Evolutionary conservation across 805 yeast genomes (phyloP).

Genomic region (Schizosaccharomyces cryophilus): DNA sequence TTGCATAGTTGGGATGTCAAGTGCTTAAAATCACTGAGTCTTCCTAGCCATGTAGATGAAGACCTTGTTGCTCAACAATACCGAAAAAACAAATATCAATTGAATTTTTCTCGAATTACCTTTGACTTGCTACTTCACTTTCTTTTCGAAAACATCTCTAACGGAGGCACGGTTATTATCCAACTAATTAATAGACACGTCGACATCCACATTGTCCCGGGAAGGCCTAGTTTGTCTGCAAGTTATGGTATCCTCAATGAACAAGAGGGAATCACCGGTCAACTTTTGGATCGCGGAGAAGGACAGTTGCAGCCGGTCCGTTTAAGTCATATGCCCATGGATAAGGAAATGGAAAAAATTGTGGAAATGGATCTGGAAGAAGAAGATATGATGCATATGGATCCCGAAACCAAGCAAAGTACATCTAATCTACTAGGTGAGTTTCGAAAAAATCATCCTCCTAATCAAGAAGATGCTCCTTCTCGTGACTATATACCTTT

Average conservation of each 20-base stretch:
- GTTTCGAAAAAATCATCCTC: slow-evolving; percentile 32
- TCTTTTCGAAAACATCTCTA: slow-evolving; percentile 71
- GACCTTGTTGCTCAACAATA: slow-evolving; percentile 61
- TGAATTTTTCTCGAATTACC: slow-evolving; percentile 60
- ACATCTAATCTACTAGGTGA: slow-evolving; percentile 29
- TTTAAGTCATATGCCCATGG: slow-evolving; percentile 66
- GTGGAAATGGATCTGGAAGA: slow-evolving; percentile 38
- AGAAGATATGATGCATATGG: slow-evolving; percentile 25
- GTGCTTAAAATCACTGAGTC: slow-evolving; percentile 44
- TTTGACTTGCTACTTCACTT: slow-evolving; percentile 65
- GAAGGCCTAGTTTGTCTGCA: slow-evolving; percentile 14
- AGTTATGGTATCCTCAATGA: slow-evolving; percentile 27
- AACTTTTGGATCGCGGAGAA: slow-evolving; percentile 22
- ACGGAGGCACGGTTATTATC: slow-evolving; percentile 73
- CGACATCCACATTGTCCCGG: slow-evolving; percentile 17
- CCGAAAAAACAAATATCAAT: slow-evolving; percentile 43
- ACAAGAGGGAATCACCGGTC: slow-evolving; percentile 19
- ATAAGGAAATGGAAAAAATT: slow-evolving; percentile 63
- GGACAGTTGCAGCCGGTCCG: slow-evolving; percentile 51
- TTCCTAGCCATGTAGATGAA: slow-evolving; percentile 60
- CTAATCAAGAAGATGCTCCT: slow-evolving; percentile 30
- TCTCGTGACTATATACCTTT: slow-evolving; percentile 52
- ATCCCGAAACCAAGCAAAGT: slow-evolving; percentile 11
- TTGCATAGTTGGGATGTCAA: slow-evolving; percentile 59
- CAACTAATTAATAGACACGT: slow-evolving; percentile 68